Percentiles rank a stretch among this genome's conserved stretches.
Evolutionary conservation across 129 eudicot species (phyloP).

Genomic region (Artemisia annua): DNA sequence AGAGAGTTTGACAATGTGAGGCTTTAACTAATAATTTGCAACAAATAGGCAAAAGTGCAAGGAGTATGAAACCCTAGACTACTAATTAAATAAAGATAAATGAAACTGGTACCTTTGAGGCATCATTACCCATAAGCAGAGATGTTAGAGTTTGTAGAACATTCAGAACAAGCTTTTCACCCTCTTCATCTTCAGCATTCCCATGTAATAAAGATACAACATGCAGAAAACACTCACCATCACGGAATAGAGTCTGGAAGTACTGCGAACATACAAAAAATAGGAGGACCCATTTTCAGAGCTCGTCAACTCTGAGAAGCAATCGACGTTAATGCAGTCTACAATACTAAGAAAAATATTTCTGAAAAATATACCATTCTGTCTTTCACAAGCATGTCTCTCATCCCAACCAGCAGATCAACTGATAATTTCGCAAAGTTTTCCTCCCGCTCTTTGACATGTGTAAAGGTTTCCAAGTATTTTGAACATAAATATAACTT

Average conservation of each 20-base stretch:
- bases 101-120: constrained; percentile 66
- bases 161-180: constrained; percentile 74
- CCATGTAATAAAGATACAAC: constrained; percentile 91
- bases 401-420: constrained; percentile 82
- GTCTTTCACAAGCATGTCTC: constrained; percentile 68
- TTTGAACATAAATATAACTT: constrained; percentile 81
- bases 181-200: constrained; percentile 61
- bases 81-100: background rate
- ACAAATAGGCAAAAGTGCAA: no score
- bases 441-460: constrained; percentile 75
- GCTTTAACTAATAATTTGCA: background rate
- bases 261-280: constrained; percentile 53
- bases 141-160: constrained; percentile 86
- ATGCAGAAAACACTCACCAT: constrained; percentile 94
- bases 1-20: background rate
- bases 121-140: constrained; percentile 75
- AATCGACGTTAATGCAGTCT: constrained; percentile 10
- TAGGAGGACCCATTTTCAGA: constrained; percentile 23
- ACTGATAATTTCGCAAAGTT: constrained; percentile 69
- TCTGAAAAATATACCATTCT: constrained; percentile 56
- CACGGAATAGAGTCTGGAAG: constrained; percentile 81
- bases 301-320: background rate
- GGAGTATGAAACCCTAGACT: background rate
- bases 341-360: constrained; percentile 13
- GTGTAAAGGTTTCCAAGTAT: constrained; percentile 90